phyloP scores from a whole-genome alignment of 169 alveolate species.

The Plasmodium falciparum region DNA sequence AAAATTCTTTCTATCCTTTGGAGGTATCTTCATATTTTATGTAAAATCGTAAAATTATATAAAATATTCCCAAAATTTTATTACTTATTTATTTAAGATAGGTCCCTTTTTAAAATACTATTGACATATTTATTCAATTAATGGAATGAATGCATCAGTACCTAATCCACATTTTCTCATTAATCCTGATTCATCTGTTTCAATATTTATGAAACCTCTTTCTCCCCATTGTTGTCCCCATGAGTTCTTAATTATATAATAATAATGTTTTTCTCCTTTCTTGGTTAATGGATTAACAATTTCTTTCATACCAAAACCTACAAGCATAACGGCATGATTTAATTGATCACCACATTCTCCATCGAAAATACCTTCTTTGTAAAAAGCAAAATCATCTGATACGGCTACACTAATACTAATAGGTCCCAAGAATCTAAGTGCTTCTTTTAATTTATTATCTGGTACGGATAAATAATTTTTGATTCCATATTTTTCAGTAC shows the following conservation, averaged over 20 bases:
- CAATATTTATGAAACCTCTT: neutral
- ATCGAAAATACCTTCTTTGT: slow-evolving; percentile 84
- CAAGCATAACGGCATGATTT: slow-evolving; percentile 89
- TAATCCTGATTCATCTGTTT: slow-evolving; percentile 9
- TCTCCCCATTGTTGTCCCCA: slow-evolving; percentile 14
- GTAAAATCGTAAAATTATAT: no score
- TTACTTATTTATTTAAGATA: no score
- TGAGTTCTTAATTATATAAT: slow-evolving; percentile 15
- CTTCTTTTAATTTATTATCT: slow-evolving; percentile 73
- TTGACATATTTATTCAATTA: neutral
- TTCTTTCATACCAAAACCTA: slow-evolving; percentile 86
- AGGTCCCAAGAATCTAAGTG: slow-evolving; percentile 81
- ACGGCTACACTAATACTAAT: slow-evolving; percentile 93
- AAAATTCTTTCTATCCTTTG: no score
- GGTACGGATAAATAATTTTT: slow-evolving; percentile 35
- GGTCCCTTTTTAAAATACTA: no score
- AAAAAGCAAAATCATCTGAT: slow-evolving; percentile 85
- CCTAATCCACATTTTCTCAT: slow-evolving; percentile 24
- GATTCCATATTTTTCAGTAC: slow-evolving; percentile 49
- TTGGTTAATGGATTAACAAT: slow-evolving; percentile 7
- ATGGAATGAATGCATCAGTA: slow-evolving; percentile 21
- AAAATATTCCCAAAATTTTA: no score
- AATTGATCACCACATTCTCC: slow-evolving; percentile 79
- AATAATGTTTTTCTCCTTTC: slow-evolving; percentile 10
- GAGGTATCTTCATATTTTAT: no score